Evolutionary conservation across 192 early-diverging fungal genomes (phyloP).

Genomic region (Dissophora globulifera): DNA sequence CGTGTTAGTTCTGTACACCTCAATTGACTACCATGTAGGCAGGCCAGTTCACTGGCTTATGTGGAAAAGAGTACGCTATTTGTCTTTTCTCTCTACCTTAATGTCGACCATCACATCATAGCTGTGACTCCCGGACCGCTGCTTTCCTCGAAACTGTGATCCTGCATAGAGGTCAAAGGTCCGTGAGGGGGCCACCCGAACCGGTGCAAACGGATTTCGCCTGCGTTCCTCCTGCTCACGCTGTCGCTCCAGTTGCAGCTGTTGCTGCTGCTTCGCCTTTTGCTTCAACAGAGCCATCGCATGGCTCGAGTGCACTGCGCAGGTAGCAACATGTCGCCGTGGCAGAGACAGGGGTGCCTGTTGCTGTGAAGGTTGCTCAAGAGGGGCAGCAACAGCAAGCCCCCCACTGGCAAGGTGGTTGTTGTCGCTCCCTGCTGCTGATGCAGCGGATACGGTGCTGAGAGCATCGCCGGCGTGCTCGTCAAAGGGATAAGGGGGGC

Average conservation of each 20-base stretch:
- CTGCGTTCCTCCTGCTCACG: background rate
- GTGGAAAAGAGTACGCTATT: background rate
- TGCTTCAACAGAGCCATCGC: slow-evolving; percentile 3
- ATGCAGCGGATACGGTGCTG: no score
- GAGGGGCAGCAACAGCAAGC: no score
- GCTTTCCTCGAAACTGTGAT: slow-evolving; percentile 71
- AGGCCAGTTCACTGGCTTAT: no score
- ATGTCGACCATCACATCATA: slow-evolving; percentile 79
- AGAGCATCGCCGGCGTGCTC: no score
- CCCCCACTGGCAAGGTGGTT: no score
- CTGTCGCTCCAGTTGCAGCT: background rate
- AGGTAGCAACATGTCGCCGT: background rate
- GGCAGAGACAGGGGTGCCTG: background rate
- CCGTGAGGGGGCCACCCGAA: slow-evolving; percentile 31
- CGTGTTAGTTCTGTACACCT: no score
- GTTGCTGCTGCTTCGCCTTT: slow-evolving; percentile 7
- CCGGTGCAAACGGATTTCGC: slow-evolving; percentile 18
- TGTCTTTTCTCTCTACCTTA: slow-evolving; percentile 62
- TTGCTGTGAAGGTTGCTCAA: no score
- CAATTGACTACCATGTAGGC: no score
- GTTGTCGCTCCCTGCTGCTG: no score
- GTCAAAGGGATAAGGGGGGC: no score
- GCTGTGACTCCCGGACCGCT: slow-evolving; percentile 66
- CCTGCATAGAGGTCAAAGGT: slow-evolving; percentile 69
- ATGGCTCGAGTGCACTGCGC: background rate